A percentile compares a stretch with the other conserved stretches of the same genome.
Evolutionary conservation across 148 eudicot genomes (phyloP).

Genomic region (Amaranthus palmeri): DNA sequence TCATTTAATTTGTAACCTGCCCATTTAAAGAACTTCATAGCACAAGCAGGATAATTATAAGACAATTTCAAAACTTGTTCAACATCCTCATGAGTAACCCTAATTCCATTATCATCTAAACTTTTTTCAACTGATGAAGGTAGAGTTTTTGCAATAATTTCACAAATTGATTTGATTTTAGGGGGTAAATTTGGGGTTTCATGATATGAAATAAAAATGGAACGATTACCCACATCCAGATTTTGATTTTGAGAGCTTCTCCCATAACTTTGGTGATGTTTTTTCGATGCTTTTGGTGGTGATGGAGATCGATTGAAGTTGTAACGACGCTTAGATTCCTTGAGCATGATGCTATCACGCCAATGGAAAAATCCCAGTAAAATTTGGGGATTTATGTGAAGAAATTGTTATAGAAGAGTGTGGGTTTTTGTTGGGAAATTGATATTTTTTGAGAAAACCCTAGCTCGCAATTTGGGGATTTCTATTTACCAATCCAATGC

Average conservation of each 20-base stretch:
- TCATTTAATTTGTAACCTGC: slow-evolving; percentile 46
- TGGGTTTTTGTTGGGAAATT: neutral
- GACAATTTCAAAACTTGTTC: slow-evolving; percentile 59
- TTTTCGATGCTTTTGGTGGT: slow-evolving; percentile 21
- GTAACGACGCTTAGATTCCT: slow-evolving; percentile 23
- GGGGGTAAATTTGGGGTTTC: slow-evolving; percentile 42
- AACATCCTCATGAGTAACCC: slow-evolving; percentile 46
- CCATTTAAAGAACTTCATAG: slow-evolving; percentile 79
- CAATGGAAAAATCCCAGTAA: neutral
- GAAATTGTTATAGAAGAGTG: neutral
- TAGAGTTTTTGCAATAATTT: slow-evolving; percentile 49
- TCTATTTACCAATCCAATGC: too few species aligned
- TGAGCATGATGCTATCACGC: slow-evolving; percentile 19
- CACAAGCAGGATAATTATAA: slow-evolving; percentile 46
- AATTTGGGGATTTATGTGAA: too few species aligned
- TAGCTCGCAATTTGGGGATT: slow-evolving; percentile 5
- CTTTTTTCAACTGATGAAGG: slow-evolving; percentile 40
- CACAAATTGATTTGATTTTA: slow-evolving; percentile 52
- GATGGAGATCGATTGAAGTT: slow-evolving; percentile 29
- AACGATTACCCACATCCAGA: slow-evolving; percentile 33
- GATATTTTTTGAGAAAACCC: neutral
- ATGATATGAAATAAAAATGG: slow-evolving; percentile 42
- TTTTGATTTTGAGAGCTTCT: slow-evolving; percentile 10
- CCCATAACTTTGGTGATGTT: slow-evolving; percentile 25
- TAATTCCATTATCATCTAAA: slow-evolving; percentile 42